Conservation (phyloP, 176 grass and related monocot species). For the Bonia amplexicaulis region DNA sequence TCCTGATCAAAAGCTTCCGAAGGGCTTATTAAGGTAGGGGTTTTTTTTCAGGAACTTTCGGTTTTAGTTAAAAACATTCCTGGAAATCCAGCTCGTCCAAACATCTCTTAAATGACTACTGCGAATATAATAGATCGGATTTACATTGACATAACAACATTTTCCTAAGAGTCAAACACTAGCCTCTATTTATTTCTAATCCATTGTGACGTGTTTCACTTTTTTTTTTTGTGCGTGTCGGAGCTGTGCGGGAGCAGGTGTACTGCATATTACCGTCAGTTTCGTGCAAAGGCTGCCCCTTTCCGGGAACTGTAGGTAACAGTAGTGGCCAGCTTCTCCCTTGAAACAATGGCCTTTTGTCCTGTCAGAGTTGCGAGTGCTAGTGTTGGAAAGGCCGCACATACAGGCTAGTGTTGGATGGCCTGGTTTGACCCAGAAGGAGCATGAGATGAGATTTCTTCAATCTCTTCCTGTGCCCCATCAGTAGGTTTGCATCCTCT, state of each 20-base stretch:
- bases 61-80: no score
- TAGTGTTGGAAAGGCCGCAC: neutral
- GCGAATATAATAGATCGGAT: no score
- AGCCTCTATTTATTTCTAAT: neutral
- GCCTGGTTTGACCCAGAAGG: neutral
- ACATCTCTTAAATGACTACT: no score
- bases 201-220: neutral
- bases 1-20: neutral
- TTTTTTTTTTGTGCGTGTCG: neutral
- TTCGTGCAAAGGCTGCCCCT: neutral
- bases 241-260: neutral
- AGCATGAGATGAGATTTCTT: neutral
- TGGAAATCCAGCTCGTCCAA: no score
- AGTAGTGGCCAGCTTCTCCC: neutral
- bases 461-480: neutral
- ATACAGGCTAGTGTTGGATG: neutral
- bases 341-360: neutral
- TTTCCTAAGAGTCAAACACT: neutral
- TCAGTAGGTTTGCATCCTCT: neutral
- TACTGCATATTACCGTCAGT: neutral
- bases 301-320: neutral
- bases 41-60: no score
- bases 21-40: no score
- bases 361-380: neutral
- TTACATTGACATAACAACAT: neutral